Conservation (phyloP, 208 protist genomes). For the Trypanosoma platydactyli region DNA sequence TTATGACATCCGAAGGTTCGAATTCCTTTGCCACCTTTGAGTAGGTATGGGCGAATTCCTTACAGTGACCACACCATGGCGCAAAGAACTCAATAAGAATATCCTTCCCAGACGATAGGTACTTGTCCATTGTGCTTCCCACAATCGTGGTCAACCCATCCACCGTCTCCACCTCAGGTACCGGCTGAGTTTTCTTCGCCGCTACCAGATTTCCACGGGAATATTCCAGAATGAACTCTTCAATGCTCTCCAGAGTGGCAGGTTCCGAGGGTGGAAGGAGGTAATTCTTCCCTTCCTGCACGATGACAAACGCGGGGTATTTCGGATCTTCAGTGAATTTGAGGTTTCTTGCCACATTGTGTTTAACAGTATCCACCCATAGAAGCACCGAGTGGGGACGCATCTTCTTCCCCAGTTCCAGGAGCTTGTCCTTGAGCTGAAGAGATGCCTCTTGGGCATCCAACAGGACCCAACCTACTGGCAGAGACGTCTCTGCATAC, state of each 20-base stretch:
- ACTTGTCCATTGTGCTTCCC: slow-evolving; percentile 51
- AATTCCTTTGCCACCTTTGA: slow-evolving; percentile 51
- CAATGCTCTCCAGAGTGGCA: slow-evolving; percentile 46
- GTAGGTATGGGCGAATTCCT: slow-evolving; percentile 50
- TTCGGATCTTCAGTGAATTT: slow-evolving; percentile 52
- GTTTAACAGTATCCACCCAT: slow-evolving; percentile 72
- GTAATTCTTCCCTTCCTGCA: slow-evolving; percentile 45
- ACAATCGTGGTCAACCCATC: slow-evolving; percentile 86
- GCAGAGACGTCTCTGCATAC: slow-evolving; percentile 56
- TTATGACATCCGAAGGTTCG: slow-evolving; percentile 39
- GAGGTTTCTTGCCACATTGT: slow-evolving; percentile 59
- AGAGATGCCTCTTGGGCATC: slow-evolving; percentile 24
- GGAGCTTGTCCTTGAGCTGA: slow-evolving; percentile 31
- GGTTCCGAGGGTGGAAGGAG: slow-evolving; percentile 44
- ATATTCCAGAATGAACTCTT: slow-evolving; percentile 57
- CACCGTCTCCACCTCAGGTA: slow-evolving; percentile 68
- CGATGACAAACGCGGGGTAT: slow-evolving; percentile 82
- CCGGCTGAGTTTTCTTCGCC: slow-evolving; percentile 51
- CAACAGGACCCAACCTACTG: slow-evolving; percentile 78
- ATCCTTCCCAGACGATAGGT: slow-evolving; percentile 46
- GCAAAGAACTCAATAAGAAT: slow-evolving; percentile 92
- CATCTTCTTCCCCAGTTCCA: slow-evolving; percentile 64
- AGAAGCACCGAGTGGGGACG: slow-evolving; percentile 74
- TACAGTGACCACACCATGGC: slow-evolving; percentile 90
- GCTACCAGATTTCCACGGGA: slow-evolving; percentile 48